These are phyloP conservation scores for Pleurotus cornucopiae DNA, from an alignment of 768 basidiomycete species.

Conservation along the genomic window DNA sequence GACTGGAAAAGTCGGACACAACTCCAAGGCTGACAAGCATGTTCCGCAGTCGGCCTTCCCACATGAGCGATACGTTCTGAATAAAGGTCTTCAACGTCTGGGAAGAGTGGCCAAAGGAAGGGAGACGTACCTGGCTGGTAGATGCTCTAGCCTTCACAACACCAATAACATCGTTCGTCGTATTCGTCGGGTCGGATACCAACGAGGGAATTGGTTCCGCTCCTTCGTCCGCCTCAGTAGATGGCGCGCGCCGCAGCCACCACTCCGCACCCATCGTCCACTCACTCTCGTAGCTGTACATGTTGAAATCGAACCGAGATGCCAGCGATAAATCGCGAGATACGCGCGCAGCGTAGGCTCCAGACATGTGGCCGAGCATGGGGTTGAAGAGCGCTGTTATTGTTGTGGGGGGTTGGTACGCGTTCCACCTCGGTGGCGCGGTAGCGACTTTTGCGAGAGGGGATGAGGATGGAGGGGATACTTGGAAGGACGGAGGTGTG, in stretches of 20 bases:
- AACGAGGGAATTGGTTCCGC: slow-evolving; percentile 11
- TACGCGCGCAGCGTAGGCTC: slow-evolving; percentile 87
- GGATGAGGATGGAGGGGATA: slow-evolving; percentile 33
- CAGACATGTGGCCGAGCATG: slow-evolving; percentile 90
- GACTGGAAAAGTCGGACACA: slow-evolving; percentile 83
- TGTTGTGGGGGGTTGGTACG: slow-evolving; percentile 85
- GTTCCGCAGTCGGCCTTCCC: slow-evolving; percentile 90
- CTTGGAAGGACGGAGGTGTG: slow-evolving; percentile 60
- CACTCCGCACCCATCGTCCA: slow-evolving; percentile 95
- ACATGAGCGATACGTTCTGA: slow-evolving; percentile 86
- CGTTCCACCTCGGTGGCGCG: slow-evolving; percentile 24
- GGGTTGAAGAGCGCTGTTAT: slow-evolving; percentile 95
- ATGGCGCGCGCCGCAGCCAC: slow-evolving; percentile 73
- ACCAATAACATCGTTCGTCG: slow-evolving; percentile 51
- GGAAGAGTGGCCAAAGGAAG: no score
- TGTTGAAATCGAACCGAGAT: slow-evolving; percentile 92
- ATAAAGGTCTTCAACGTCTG: not conserved
- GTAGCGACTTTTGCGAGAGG: slow-evolving; percentile 20
- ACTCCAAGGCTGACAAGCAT: slow-evolving; percentile 89
- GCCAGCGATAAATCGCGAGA: slow-evolving; percentile 82
- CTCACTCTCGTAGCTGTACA: slow-evolving; percentile 96
- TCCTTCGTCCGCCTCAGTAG: slow-evolving; percentile 11
- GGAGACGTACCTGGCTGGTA: slow-evolving; percentile 72
- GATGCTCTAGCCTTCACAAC: slow-evolving; percentile 90
- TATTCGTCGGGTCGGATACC: slow-evolving; percentile 12